phyloP scores from a whole-genome alignment of 179 eudicot species.

The Pouteria campechiana region DNA sequence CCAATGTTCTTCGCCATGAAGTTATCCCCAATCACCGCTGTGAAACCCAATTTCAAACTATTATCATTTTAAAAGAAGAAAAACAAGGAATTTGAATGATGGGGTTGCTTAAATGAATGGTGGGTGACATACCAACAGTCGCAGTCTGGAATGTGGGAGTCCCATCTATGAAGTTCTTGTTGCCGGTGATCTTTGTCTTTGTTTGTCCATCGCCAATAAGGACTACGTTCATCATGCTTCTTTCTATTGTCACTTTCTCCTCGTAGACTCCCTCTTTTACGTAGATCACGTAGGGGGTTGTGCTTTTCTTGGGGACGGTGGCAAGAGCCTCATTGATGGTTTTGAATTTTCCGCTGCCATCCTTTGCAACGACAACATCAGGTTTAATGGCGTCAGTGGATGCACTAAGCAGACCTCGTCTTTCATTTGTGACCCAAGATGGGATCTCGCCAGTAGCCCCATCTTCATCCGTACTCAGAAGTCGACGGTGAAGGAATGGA shows the following conservation, averaged over 20 bases:
- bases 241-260: slow-evolving; percentile 24
- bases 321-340: slow-evolving; percentile 37
- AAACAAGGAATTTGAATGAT: slow-evolving; percentile 19
- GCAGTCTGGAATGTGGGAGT: slow-evolving; percentile 21
- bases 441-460: slow-evolving; percentile 27
- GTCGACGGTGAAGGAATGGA: slow-evolving; percentile 1
- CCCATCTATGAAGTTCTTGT: slow-evolving; percentile 26
- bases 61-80: slow-evolving; percentile 16
- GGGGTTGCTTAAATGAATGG: too few relatives aligned
- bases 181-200: slow-evolving; percentile 40
- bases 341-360: slow-evolving; percentile 39
- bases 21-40: slow-evolving; percentile 13
- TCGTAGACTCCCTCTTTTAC: slow-evolving; percentile 39
- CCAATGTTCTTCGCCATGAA: slow-evolving; percentile 19
- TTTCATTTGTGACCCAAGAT: slow-evolving; percentile 24
- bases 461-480: not conserved
- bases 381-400: slow-evolving; percentile 14
- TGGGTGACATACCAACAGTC: slow-evolving; percentile 32
- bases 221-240: slow-evolving; percentile 13
- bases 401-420: slow-evolving; percentile 10
- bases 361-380: slow-evolving; percentile 35
- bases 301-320: slow-evolving; percentile 10
- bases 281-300: slow-evolving; percentile 20
- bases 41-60: slow-evolving; percentile 12
- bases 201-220: slow-evolving; percentile 46